A percentile compares a stretch with the other conserved stretches of the same genome.
Conservation (phyloP, 208 protist species). For the Tritrichomonas musculus region DNA sequence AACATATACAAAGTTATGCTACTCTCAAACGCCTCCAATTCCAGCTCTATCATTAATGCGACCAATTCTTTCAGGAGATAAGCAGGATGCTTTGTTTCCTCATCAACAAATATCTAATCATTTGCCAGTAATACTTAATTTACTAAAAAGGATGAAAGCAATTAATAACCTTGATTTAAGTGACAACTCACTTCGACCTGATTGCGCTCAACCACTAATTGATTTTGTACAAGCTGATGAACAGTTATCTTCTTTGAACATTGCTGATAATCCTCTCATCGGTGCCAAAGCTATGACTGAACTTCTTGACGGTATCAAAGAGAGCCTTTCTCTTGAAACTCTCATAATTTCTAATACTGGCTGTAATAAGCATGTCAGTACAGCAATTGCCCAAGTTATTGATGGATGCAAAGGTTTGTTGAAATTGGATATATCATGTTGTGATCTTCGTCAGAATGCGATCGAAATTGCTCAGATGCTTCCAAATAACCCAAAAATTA, state of each 20-base stretch:
- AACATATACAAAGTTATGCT: background rate
- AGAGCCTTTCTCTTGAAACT: background rate
- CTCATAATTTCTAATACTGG: slow-evolving; percentile 23
- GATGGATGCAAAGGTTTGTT: background rate
- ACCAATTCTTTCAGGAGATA: background rate
- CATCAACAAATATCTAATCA: background rate
- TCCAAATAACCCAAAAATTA: background rate
- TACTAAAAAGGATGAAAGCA: background rate
- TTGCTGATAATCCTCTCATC: background rate
- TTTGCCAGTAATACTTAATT: background rate
- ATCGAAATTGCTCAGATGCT: background rate
- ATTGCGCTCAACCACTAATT: background rate
- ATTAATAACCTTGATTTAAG: background rate
- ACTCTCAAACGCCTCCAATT: background rate
- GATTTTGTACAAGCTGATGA: background rate
- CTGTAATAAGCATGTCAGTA: background rate
- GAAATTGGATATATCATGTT: background rate
- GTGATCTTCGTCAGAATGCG: background rate
- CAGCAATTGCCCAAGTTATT: background rate
- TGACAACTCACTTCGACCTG: background rate
- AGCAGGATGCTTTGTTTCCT: background rate
- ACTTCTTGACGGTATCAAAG: background rate
- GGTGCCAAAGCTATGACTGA: background rate
- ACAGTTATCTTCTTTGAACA: background rate
- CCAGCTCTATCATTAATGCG: background rate